phyloP scores from a whole-genome alignment of 2,329 filamentous ascomycete species.

The Sclerotinia nivalis region DNA sequence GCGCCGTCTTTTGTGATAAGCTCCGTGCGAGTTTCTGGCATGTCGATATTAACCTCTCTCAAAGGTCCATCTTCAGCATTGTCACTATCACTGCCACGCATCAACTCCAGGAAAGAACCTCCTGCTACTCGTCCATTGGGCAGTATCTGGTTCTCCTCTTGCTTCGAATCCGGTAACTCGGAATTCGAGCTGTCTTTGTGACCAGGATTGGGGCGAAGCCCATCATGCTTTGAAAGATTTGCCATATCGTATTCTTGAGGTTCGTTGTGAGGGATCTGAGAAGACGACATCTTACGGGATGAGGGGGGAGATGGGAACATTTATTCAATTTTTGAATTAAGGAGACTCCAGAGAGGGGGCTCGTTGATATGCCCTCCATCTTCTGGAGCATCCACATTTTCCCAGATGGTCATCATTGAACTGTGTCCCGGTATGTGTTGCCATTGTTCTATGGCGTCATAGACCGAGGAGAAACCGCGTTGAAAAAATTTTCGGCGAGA shows the following conservation, averaged over 20 bases:
- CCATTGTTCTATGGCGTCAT: slow-evolving; percentile 30
- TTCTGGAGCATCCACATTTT: slow-evolving; percentile 19
- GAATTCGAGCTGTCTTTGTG: slow-evolving; percentile 10
- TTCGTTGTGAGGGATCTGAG: slow-evolving; percentile 5
- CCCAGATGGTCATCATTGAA: slow-evolving; percentile 4
- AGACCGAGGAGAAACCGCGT: slow-evolving; percentile 31
- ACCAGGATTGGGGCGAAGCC: background rate
- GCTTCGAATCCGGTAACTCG: slow-evolving; percentile 24
- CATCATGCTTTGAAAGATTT: slow-evolving; percentile 3
- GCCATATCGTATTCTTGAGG: slow-evolving; percentile 8
- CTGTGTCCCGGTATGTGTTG: slow-evolving; percentile 21
- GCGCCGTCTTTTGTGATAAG: slow-evolving; percentile 46
- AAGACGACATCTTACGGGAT: background rate
- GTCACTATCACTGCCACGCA: slow-evolving; percentile 41
- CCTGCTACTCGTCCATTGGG: slow-evolving; percentile 44
- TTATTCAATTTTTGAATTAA: slow-evolving; percentile 23
- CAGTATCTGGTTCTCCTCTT: slow-evolving; percentile 29
- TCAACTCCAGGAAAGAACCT: slow-evolving; percentile 43
- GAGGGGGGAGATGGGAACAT: slow-evolving; percentile 22
- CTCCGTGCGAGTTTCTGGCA: slow-evolving; percentile 51
- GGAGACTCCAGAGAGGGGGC: slow-evolving; percentile 14
- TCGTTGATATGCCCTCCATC: slow-evolving; percentile 13
- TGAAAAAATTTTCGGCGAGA: slow-evolving; percentile 27
- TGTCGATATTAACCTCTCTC: slow-evolving; percentile 49
- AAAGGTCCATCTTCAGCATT: slow-evolving; percentile 40